Conservation (phyloP, 495 filamentous ascomycete genomes). For the Aspergillus sparsus region DNA sequence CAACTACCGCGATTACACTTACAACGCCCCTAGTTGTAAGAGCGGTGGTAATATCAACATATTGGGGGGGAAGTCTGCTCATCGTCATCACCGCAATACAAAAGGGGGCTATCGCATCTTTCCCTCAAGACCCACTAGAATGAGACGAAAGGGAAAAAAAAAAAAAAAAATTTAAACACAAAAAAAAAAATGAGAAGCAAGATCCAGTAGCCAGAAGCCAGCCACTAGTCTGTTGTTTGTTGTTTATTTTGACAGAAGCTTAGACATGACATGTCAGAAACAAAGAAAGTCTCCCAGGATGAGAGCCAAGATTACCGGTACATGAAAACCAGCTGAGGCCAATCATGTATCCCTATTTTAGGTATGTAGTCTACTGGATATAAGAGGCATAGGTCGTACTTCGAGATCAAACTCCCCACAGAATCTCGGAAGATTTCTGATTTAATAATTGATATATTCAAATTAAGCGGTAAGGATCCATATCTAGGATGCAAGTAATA, state of each 20-base stretch:
- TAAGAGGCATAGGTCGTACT: too few species aligned
- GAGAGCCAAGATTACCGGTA: background rate
- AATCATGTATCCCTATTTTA: background rate
- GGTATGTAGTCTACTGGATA: background rate
- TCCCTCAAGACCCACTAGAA: too few species aligned
- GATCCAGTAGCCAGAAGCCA: too few species aligned
- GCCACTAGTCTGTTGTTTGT: too few species aligned
- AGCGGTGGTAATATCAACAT: conserved; percentile 42
- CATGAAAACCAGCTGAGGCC: background rate
- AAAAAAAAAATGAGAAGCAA: background rate
- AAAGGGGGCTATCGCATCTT: too few species aligned
- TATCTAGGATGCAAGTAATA: background rate
- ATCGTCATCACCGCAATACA: background rate
- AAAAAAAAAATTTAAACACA: background rate
- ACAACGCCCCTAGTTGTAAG: conserved; percentile 28
- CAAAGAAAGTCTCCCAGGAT: background rate
- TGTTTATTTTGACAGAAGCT: too few species aligned
- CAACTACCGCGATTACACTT: conserved; percentile 52
- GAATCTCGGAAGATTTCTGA: too few species aligned
- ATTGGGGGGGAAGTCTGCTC: conserved; percentile 16
- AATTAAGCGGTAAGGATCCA: too few species aligned
- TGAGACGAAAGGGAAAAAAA: background rate
- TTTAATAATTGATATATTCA: too few species aligned
- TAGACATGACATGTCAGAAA: background rate
- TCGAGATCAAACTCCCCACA: too few species aligned